These are phyloP conservation scores for Breynia disticha DNA, from an alignment of 441 rosid genomes.

Conservation along the genomic window DNA sequence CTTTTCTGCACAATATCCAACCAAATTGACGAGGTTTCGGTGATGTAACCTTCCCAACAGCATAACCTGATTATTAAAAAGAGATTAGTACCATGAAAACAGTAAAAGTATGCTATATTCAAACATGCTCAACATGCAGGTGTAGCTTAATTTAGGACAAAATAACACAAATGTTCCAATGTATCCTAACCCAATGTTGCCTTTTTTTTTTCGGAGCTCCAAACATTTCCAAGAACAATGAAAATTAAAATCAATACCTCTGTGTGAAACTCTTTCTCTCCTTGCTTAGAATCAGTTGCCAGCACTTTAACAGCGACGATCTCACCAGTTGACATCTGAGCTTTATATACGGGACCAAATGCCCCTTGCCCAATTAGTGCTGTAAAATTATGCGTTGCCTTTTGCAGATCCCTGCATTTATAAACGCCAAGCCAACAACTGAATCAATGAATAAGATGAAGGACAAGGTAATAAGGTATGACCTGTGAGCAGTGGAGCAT, in stretches of 20 bases:
- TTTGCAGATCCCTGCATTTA: conserved; percentile 80
- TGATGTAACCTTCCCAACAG: conserved; percentile 94
- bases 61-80: conserved; percentile 61
- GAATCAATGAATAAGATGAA: background rate
- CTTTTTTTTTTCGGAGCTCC: background rate
- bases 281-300: conserved; percentile 94
- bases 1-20: conserved; percentile 95
- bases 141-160: too few species aligned
- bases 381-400: conserved; percentile 83
- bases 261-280: conserved; percentile 92
- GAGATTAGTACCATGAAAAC: conserved; percentile 5
- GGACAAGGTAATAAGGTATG: too few species aligned
- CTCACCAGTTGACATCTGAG: conserved; percentile 88
- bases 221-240: background rate
- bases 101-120: background rate
- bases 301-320: conserved; percentile 91
- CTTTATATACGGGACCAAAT: conserved; percentile 95
- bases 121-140: too few species aligned
- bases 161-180: too few species aligned
- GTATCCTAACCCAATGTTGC: background rate
- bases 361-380: conserved; percentile 93
- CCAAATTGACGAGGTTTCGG: conserved; percentile 83
- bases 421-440: conserved; percentile 14
- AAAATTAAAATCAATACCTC: conserved; percentile 45
- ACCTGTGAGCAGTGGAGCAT: background rate